phyloP scores from a whole-genome alignment of 306 rosid species.

The Elaeagnus macrophylla region DNA sequence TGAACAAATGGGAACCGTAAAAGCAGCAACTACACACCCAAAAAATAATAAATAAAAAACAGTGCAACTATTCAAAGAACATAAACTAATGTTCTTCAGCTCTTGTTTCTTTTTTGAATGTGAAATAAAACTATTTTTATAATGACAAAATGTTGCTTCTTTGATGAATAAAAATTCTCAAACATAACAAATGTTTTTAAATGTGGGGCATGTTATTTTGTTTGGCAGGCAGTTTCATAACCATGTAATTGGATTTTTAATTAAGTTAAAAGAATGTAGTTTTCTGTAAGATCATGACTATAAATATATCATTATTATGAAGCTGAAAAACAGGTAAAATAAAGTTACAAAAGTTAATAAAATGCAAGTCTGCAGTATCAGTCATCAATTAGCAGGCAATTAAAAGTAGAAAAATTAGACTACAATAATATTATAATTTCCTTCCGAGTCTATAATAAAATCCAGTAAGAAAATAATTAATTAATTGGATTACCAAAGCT shows the following conservation, averaged over 20 bases:
- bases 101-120: slow-evolving; percentile 24
- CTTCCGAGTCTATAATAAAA: slow-evolving; percentile 24
- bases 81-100: slow-evolving; percentile 11
- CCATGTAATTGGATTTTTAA: too few species aligned
- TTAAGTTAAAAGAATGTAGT: too few species aligned
- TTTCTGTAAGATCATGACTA: too few species aligned
- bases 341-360: slow-evolving; percentile 17
- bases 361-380: slow-evolving; percentile 24
- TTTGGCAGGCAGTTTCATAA: too few species aligned
- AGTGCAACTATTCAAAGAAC: slow-evolving; percentile 4
- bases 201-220: background rate
- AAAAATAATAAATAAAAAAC: slow-evolving; percentile 12
- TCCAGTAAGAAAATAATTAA: slow-evolving; percentile 20
- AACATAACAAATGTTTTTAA: slow-evolving; percentile 12
- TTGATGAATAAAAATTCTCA: slow-evolving; percentile 23
- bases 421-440: slow-evolving; percentile 10
- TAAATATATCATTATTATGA: background rate
- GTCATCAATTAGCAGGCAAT: slow-evolving; percentile 5
- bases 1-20: slow-evolving; percentile 15
- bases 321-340: slow-evolving; percentile 1
- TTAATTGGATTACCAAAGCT: slow-evolving; percentile 70
- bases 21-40: slow-evolving; percentile 9
- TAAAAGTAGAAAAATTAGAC: slow-evolving; percentile 15
- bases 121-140: slow-evolving; percentile 21
- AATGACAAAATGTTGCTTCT: slow-evolving; percentile 17